Evolutionary conservation across 805 yeast genomes (phyloP), one percentile per base, ranked within the genome.

Genomic region (Hanseniaspora meyeri): DNA sequence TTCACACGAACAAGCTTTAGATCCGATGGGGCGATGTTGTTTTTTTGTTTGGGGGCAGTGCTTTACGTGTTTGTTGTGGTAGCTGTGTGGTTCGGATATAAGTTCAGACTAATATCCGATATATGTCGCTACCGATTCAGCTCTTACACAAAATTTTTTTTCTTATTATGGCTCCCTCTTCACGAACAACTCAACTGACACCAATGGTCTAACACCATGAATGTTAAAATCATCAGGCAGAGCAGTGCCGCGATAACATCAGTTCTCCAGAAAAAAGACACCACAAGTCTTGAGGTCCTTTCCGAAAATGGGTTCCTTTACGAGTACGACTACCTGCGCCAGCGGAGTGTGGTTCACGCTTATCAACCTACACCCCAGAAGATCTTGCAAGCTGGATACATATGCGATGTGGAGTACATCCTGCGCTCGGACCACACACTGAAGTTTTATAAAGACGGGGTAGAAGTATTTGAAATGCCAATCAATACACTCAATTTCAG

Each of bases 401-500:
- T 42, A 12, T 27, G 8, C 1, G 16, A 24, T n/a, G 16, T 45
- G 5, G 2, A 29, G 20, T 45, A 45, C 37, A 45, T 6, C 11
- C 37, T 45, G 1, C 27, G 17, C 17, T 19, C 36, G n/a, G 37
- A 51, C 20, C 55, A 51, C 27, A 27, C 24, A 4, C 16, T 51
- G 34, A 17, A 43, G 11, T 43, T 51, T 10, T 20, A 11, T 6
- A 29, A 34, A 7, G 27, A 6, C n/a, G 45, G 3, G 1, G 6
- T 8, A 9, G 37, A 40, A 14, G 10, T 52, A 3, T 52, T 52
- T 38, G 46, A 52, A 19, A 52, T 52, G 56, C 56, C 56, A 9
- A 45, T 52, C 11, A 52, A 52, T 14, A 49, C 47, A 11, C 31
- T 52, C 12, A 52, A 52, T 31, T 52, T 52, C 32, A 52, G 56